A percentile compares a stretch with the other conserved stretches of the same genome.
Evolutionary conservation across 2,329 filamentous ascomycete genomes (phyloP).

Genomic region (Graphium sp.): DNA sequence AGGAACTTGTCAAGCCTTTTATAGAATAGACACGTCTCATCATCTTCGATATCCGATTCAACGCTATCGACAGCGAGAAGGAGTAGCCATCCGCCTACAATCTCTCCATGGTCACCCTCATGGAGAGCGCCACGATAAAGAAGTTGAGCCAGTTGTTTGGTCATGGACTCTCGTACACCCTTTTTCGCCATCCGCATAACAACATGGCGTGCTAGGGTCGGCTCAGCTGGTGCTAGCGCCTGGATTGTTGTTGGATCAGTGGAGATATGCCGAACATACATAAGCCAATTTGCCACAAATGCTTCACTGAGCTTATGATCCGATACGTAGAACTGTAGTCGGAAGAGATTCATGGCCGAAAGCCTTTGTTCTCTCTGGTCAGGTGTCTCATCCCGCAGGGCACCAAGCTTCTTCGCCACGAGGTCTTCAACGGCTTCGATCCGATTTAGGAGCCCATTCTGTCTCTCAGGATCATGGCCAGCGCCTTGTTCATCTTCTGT

Average conservation of each 20-base stretch:
- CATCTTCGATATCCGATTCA: neutral
- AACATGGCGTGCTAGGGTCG: neutral
- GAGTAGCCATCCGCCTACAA: neutral
- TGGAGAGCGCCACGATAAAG: neutral
- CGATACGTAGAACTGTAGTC: neutral
- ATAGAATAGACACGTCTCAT: neutral
- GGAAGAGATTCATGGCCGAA: neutral
- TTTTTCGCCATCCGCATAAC: neutral
- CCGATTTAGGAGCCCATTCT: neutral
- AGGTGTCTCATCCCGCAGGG: neutral
- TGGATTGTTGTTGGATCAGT: neutral
- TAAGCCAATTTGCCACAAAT: neutral
- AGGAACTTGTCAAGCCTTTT: neutral
- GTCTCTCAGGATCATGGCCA: neutral
- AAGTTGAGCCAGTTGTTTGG: neutral
- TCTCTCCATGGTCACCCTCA: neutral
- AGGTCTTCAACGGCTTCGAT: neutral
- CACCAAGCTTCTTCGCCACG: neutral
- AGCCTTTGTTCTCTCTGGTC: neutral
- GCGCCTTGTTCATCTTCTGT: too few relatives aligned
- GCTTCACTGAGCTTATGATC: neutral
- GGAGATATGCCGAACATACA: neutral
- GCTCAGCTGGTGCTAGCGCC: neutral
- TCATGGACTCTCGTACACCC: neutral
- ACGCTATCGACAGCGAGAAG: neutral